Conservation (phyloP, 148 eudicot genomes). For the Vaccinium macrocarpon region DNA sequence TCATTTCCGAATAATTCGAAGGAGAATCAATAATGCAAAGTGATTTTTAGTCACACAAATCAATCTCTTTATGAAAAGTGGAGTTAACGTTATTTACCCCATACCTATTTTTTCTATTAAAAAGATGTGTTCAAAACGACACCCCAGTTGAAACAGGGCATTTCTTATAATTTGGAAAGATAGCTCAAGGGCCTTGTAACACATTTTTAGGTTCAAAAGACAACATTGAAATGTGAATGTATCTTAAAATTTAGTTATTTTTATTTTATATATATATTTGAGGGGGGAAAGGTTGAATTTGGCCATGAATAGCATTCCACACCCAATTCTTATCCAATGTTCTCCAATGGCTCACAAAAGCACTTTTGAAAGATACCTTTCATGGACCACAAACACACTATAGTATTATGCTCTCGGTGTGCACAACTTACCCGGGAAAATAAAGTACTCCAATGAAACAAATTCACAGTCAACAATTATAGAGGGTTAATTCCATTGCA, state of each 20-base stretch:
- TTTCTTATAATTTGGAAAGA: neutral
- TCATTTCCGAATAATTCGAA: neutral
- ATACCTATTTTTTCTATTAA: no score
- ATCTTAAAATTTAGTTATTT: neutral
- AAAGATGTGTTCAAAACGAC: no score
- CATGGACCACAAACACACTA: neutral
- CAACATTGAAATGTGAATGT: no score
- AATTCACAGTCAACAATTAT: no score
- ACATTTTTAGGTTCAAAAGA: neutral
- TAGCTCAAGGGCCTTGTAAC: neutral
- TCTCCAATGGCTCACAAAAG: neutral
- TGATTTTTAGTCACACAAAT: neutral
- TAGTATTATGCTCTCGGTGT: neutral
- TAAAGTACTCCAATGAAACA: no score
- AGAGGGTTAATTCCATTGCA: no score
- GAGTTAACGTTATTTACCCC: neutral
- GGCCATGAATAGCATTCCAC: neutral
- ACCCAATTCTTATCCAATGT: neutral
- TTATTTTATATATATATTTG: neutral
- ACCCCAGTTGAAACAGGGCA: no score
- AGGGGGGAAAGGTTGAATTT: neutral
- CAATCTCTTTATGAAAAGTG: neutral
- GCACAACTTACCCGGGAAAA: neutral
- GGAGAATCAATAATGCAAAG: neutral
- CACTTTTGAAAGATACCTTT: neutral